Percentiles rank a stretch among this genome's conserved stretches.
phyloP scores from a whole-genome alignment of 768 basidiomycete species.

The Leccinum imitatum region DNA sequence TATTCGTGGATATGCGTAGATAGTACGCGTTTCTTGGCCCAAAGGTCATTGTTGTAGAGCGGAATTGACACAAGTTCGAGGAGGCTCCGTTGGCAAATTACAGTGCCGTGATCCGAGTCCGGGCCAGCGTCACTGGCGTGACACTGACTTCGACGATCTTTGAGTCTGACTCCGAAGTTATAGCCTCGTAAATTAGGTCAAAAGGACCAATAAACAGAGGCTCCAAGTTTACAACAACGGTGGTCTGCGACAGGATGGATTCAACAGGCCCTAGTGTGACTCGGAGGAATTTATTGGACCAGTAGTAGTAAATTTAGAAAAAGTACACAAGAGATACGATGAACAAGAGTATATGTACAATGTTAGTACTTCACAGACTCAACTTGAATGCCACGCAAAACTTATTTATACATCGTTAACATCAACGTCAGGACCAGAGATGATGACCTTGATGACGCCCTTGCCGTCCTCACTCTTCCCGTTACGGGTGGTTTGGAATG shows the following conservation, averaged over 20 bases:
- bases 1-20: constrained; percentile 71
- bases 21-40: constrained; percentile 77
- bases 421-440: constrained; percentile 72
- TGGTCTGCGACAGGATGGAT: no score
- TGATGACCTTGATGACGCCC: constrained; percentile 85
- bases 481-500: constrained; percentile 76
- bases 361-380: neutral
- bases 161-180: no score
- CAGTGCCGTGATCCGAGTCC: no score
- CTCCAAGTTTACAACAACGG: neutral
- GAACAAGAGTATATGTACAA: neutral
- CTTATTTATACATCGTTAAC: constrained; percentile 38
- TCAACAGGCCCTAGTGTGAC: no score
- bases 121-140: no score
- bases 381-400: neutral
- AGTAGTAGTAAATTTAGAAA: no score
- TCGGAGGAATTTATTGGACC: neutral
- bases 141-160: no score
- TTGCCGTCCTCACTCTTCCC: constrained; percentile 88
- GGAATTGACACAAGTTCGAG: neutral
- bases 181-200: no score
- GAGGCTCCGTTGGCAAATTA: neutral
- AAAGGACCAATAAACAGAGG: neutral
- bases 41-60: constrained; percentile 52
- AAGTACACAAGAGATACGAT: no score